A percentile compares a stretch with the other conserved stretches of the same genome.
Conservation (phyloP, 768 basidiomycete species). For the Leucogyrophana mollusca region DNA sequence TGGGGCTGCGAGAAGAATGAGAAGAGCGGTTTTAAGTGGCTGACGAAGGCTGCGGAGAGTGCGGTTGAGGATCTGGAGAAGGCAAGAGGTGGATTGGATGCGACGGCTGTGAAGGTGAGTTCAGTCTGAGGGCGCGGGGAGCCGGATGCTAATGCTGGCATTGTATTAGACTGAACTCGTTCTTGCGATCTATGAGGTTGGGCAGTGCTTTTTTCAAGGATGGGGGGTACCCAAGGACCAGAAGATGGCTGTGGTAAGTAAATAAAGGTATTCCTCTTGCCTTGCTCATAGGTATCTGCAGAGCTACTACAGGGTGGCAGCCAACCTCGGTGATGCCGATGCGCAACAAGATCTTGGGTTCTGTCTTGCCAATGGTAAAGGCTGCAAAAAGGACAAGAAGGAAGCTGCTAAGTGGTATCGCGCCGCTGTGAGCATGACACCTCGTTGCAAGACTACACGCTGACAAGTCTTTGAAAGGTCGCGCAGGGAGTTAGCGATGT, state of each 20-base stretch:
- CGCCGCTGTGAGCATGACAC: conserved; percentile 56
- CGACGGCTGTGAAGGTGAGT: conserved; percentile 51
- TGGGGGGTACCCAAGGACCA: conserved; percentile 88
- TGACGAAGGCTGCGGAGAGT: conserved; percentile 76
- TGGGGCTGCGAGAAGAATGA: conserved; percentile 88
- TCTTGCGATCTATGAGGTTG: conserved; percentile 89
- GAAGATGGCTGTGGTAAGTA: conserved; percentile 82
- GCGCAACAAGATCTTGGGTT: conserved; percentile 87
- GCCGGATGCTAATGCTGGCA: neutral
- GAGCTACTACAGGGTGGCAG: conserved; percentile 85
- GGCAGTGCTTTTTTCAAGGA: conserved; percentile 89
- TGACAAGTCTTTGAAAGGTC: conserved; percentile 33
- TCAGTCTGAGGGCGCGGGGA: neutral
- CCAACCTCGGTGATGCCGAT: conserved; percentile 80
- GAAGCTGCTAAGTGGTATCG: conserved; percentile 90
- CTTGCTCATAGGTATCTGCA: conserved; percentile 22
- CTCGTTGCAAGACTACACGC: neutral
- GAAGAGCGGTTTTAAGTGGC: conserved; percentile 76
- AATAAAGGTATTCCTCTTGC: neutral
- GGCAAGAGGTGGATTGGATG: conserved; percentile 53
- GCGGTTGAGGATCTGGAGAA: conserved; percentile 77
- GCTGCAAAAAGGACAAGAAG: conserved; percentile 85
- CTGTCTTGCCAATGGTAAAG: conserved; percentile 82
- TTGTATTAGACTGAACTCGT: conserved; percentile 70
- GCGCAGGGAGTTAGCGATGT: conserved; percentile 78